Base-by-base conservation (phyloP, 2,329 filamentous ascomycete species). In the Cephalotrichum gorgonifer region DNA sequence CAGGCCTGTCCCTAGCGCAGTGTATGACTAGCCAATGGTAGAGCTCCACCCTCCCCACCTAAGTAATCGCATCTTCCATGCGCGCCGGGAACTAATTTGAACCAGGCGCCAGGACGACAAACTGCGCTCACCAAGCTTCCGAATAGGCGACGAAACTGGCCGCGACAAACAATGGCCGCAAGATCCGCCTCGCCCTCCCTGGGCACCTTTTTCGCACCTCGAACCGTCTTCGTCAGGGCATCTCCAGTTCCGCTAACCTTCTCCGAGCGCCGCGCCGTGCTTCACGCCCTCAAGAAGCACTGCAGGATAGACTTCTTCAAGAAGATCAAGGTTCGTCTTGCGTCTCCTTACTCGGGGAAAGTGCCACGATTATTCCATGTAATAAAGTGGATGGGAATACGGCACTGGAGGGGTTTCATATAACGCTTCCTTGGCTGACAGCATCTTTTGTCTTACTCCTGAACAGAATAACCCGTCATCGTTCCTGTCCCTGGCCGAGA, bases 261-360 rank as follows among this genome's bases (percentile, higher is more conserved):
- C 54, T 66, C 69, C 27, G 75, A 81, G 61, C 72, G 77, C 6
- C 73, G 76, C 23, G 75, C 75, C 7, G 66, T 81, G 20, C 62
- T 81, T 30, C 70, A 72, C 41, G 66, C 71, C 26, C 63, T 81
- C 22, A 69, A 77, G 60, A 64, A 67, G 49, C 64, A 73, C 54
- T 73, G 71, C 49, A 61, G 64, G 2, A 67, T 79, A 42, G 73
- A 79, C 38, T 64, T 72, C 31, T 81, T 81, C 59, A 74, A 71
- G 62, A 70, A 66, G 58, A 60, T 73, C 31, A 60, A 67, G 43
- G 69, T 69, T 55, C 44, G 61, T 56, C 14, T 23, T 6, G 28
- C 15, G 38, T 9, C 6, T 22, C 15, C 7, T 15, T 17, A 28
- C 6, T 23, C n/a, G 38, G 23, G 5, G 30, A n/a, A n/a, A n/a